These are phyloP conservation scores for Diaporthe citrichinensis DNA, from an alignment of 2,329 filamentous ascomycete genomes.

Conservation along the genomic window DNA sequence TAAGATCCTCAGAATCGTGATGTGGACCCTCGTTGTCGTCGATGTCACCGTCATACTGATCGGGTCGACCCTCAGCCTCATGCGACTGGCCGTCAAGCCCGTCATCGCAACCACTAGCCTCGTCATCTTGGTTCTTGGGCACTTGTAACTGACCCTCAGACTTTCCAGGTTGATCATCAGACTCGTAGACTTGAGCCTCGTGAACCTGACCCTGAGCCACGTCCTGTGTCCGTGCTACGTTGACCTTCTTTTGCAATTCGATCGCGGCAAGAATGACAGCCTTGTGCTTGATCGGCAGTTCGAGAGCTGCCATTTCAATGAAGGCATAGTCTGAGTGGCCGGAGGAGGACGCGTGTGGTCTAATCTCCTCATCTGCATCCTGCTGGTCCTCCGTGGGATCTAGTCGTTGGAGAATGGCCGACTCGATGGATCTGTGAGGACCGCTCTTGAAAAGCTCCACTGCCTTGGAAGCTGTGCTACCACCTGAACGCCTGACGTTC, in stretches of 20 bases:
- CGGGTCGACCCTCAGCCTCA: background rate
- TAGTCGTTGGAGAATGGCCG: background rate
- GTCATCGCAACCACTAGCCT: background rate
- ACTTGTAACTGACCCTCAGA: background rate
- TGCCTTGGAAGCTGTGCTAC: background rate
- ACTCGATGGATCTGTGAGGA: background rate
- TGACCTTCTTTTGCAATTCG: background rate
- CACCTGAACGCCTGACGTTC: background rate
- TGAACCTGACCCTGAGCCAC: background rate
- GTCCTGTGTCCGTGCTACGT: no score
- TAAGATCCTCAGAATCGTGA: no score
- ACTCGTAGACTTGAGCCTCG: background rate
- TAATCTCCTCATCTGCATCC: background rate
- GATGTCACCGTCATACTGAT: background rate
- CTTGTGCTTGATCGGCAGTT: background rate
- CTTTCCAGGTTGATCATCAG: background rate
- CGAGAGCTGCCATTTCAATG: background rate
- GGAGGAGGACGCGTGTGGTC: no score
- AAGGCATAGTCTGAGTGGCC: background rate
- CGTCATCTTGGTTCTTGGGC: background rate
- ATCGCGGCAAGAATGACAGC: background rate
- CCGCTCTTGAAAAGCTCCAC: background rate
- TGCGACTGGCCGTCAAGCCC: background rate
- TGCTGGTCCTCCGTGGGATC: fast-evolving
- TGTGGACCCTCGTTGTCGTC: background rate